A percentile compares a stretch with the other conserved stretches of the same genome.
phyloP scores from a whole-genome alignment of 164 flowering plant genomes.

The Tetrastigma voinierianum region DNA sequence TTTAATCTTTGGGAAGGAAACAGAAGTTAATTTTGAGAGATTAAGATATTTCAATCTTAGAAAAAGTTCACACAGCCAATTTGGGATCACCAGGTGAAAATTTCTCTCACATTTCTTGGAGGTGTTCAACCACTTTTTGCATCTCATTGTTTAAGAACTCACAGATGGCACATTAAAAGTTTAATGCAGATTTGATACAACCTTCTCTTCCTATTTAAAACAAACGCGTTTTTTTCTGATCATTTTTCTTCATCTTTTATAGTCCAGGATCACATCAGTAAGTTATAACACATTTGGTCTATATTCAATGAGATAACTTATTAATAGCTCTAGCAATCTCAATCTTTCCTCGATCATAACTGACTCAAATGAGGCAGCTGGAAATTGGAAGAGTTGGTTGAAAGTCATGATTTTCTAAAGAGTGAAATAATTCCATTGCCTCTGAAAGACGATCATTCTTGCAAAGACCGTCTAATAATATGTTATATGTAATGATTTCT shows the following conservation, averaged over 20 bases:
- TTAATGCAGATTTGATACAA: slow-evolving; percentile 29
- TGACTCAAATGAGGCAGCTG: slow-evolving; percentile 43
- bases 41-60: slow-evolving; percentile 27
- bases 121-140: slow-evolving; percentile 33
- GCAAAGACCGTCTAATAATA: slow-evolving; percentile 52
- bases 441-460: slow-evolving; percentile 28
- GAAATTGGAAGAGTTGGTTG: slow-evolving; percentile 11
- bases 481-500: slow-evolving; percentile 26
- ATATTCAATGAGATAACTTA: slow-evolving; percentile 15
- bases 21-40: slow-evolving; percentile 34
- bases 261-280: slow-evolving; percentile 43
- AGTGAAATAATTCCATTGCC: slow-evolving; percentile 37
- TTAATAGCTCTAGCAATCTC: slow-evolving; percentile 39
- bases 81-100: slow-evolving; percentile 34
- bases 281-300: slow-evolving; percentile 41
- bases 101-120: slow-evolving; percentile 41
- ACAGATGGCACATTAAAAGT: slow-evolving; percentile 39
- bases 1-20: slow-evolving; percentile 20
- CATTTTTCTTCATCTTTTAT: slow-evolving; percentile 34
- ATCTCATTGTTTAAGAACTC: slow-evolving; percentile 30
- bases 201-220: slow-evolving; percentile 51
- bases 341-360: slow-evolving; percentile 39
- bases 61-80: slow-evolving; percentile 30
- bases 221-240: slow-evolving; percentile 31
- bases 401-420: slow-evolving; percentile 12